Percentiles rank a stretch among this genome's conserved stretches.
Evolutionary conservation across 1,139 yeast genomes (phyloP).

Genomic region (Hyphopichia burtonii): DNA sequence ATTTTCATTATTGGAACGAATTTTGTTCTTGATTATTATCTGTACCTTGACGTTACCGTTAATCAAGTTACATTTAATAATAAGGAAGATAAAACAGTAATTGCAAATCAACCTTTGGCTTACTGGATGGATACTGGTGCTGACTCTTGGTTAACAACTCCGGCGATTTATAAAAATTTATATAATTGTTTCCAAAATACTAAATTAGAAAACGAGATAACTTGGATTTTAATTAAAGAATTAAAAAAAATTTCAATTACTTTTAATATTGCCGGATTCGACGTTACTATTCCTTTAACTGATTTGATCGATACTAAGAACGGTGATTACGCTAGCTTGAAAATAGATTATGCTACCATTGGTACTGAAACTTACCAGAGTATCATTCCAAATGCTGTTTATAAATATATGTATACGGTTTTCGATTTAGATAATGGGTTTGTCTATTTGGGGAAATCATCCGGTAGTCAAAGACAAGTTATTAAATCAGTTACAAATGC

Average conservation of each 20-base stretch:
- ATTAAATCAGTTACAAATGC: neutral
- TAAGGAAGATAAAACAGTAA: neutral
- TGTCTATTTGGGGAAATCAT: slow-evolving; percentile 16
- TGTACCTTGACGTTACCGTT: slow-evolving; percentile 17
- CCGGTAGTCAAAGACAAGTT: neutral
- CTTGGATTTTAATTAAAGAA: slow-evolving; percentile 8
- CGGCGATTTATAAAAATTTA: slow-evolving; percentile 16
- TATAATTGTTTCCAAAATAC: slow-evolving; percentile 11
- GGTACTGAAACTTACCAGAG: slow-evolving; percentile 16
- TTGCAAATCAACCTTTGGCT: slow-evolving; percentile 15
- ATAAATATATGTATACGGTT: slow-evolving; percentile 17
- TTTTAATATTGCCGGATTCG: slow-evolving; percentile 19
- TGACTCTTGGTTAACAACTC: slow-evolving; percentile 17
- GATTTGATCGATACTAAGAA: slow-evolving; percentile 15
- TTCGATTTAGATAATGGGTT: slow-evolving; percentile 18
- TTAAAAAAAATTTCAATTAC: slow-evolving; percentile 7
- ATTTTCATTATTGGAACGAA: slow-evolving; percentile 11
- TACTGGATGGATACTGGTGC: slow-evolving; percentile 22
- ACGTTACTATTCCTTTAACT: slow-evolving; percentile 13
- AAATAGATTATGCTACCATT: slow-evolving; percentile 12
- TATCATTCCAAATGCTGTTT: slow-evolving; percentile 18
- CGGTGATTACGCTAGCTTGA: slow-evolving; percentile 12
- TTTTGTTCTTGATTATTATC: slow-evolving; percentile 9
- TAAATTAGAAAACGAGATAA: slow-evolving; percentile 8
- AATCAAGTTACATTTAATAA: slow-evolving; percentile 11